A percentile compares a stretch with the other conserved stretches of the same genome.
Evolutionary conservation across 495 filamentous ascomycete species (phyloP).

Genomic region (Articulospora tetracladia): DNA sequence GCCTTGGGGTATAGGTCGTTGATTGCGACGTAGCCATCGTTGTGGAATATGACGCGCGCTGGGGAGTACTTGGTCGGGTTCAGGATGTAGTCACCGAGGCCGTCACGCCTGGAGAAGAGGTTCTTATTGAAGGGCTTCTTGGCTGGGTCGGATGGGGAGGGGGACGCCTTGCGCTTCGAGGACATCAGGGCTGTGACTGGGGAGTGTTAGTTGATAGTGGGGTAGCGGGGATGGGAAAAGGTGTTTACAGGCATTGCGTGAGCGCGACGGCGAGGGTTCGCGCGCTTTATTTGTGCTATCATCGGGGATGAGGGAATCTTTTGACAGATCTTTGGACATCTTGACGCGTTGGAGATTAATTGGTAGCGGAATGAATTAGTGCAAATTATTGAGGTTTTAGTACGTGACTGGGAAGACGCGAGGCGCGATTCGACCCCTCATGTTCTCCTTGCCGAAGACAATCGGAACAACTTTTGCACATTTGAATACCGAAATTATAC

Average conservation of each 20-base stretch:
- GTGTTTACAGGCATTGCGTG: slow-evolving; percentile 35
- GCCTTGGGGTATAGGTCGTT: slow-evolving; percentile 84
- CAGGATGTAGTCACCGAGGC: slow-evolving; percentile 60
- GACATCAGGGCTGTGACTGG: slow-evolving; percentile 69
- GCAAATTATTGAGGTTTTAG: no score
- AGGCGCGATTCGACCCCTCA: no score
- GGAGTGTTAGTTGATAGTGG: neutral
- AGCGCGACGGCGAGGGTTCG: slow-evolving; percentile 17
- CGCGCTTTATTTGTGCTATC: slow-evolving; percentile 30
- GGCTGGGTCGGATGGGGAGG: slow-evolving; percentile 23
- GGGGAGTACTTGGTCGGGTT: slow-evolving; percentile 48
- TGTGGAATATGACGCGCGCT: slow-evolving; percentile 62
- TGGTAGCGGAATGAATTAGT: no score
- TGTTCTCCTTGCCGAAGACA: no score
- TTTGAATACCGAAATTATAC: no score
- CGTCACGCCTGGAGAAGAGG: slow-evolving; percentile 43
- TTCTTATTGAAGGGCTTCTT: slow-evolving; percentile 16
- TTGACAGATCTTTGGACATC: slow-evolving; percentile 1
- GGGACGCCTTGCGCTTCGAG: slow-evolving; percentile 39
- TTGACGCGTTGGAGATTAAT: neutral
- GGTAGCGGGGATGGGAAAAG: neutral
- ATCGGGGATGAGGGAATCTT: slow-evolving; percentile 33
- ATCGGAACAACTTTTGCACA: no score
- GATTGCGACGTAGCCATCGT: slow-evolving; percentile 72
- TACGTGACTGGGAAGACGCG: no score